Evolutionary conservation across 1,139 yeast genomes (phyloP).

Genomic region (Wickerhamomyces sp.): DNA sequence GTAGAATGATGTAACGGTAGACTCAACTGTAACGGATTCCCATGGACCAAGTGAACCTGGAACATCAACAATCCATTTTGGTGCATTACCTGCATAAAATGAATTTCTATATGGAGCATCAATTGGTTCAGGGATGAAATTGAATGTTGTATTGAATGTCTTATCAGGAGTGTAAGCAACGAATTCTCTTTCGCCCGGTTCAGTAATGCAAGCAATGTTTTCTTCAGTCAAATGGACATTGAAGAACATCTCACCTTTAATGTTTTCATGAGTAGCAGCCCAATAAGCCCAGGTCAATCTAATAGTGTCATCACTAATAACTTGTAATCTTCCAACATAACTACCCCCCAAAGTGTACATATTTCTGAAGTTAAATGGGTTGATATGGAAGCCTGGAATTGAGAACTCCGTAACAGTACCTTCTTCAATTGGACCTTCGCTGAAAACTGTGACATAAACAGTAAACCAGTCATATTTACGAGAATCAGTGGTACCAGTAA

Average conservation of each 20-base stretch:
- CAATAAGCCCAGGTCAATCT: slow-evolving; percentile 2
- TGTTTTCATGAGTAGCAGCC: slow-evolving; percentile 5
- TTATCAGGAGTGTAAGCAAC: slow-evolving; percentile 3
- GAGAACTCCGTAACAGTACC: not conserved
- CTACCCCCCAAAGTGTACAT: not conserved
- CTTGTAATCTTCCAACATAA: not conserved
- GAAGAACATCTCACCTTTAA: slow-evolving; percentile 6
- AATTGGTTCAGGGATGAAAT: slow-evolving; percentile 4
- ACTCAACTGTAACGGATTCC: slow-evolving; percentile 4
- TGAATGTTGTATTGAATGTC: slow-evolving; percentile 1
- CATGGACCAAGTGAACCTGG: slow-evolving; percentile 9
- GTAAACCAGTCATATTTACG: slow-evolving; percentile 6
- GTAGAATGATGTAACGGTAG: slow-evolving; percentile 1
- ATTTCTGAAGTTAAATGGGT: not conserved
- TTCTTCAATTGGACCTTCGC: not conserved
- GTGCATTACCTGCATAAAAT: slow-evolving; percentile 1
- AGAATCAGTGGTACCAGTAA: slow-evolving; percentile 1
- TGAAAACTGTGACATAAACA: slow-evolving; percentile 6
- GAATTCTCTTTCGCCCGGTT: slow-evolving; percentile 4
- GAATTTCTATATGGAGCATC: slow-evolving; percentile 3
- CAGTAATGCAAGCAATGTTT: not conserved
- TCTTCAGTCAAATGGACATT: slow-evolving; percentile 3
- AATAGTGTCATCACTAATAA: not conserved
- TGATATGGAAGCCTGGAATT: not conserved
- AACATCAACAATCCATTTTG: slow-evolving; percentile 2